Conservation (phyloP, 441 rosid species). For the Populus hybrid region DNA sequence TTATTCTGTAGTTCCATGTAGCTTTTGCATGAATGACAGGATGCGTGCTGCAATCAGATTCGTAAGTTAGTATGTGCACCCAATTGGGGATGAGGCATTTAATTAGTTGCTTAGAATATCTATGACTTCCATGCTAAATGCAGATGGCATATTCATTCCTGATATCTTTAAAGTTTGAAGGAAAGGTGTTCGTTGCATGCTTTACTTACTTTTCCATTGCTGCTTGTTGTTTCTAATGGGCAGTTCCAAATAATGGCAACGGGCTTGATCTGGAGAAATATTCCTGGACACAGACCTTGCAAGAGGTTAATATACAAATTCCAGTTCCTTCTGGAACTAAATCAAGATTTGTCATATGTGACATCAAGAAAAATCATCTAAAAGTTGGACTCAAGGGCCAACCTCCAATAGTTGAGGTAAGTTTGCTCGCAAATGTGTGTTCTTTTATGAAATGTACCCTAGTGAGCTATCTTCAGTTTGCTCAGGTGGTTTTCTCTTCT, state of each 20-base stretch:
- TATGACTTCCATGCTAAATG: not conserved
- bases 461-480: not conserved
- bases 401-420: constrained; percentile 85
- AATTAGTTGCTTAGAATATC: not conserved
- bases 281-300: constrained; percentile 88
- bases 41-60: not conserved
- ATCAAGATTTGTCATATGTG: constrained; percentile 64
- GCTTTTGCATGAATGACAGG: not conserved
- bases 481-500: not conserved
- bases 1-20: not conserved
- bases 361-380: constrained; percentile 81
- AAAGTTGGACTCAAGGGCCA: constrained; percentile 93
- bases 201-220: not conserved
- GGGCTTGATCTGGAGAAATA: constrained; percentile 88
- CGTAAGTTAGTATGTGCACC: not conserved
- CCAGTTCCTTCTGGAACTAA: constrained; percentile 88
- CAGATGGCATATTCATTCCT: not conserved
- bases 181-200: not conserved
- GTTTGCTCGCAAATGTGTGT: constrained; percentile 14
- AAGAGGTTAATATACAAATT: constrained; percentile 68
- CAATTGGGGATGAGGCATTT: no score
- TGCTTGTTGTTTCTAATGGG: constrained; percentile 1
- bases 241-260: constrained; percentile 92
- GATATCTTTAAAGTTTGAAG: not conserved
- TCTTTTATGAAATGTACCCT: not conserved